Evolutionary conservation across 2,329 filamentous ascomycete species (phyloP).

Genomic region (Aciculosporium take): DNA sequence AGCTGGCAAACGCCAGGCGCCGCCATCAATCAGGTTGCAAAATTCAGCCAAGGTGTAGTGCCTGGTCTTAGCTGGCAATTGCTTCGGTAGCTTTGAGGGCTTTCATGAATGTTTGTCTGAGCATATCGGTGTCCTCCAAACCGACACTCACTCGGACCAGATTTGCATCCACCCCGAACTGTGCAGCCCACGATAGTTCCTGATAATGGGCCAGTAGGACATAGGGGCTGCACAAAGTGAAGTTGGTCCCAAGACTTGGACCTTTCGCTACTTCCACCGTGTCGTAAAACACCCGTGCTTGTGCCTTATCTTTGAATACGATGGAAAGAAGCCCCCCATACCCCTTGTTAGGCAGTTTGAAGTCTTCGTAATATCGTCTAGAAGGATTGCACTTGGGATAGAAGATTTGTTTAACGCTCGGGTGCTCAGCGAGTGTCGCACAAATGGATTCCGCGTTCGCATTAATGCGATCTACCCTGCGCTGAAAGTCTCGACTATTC

Average conservation of each 20-base stretch:
- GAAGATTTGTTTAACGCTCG: conserved; percentile 60
- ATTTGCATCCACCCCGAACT: conserved; percentile 67
- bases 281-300: conserved; percentile 76
- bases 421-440: conserved; percentile 47
- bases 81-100: conserved; percentile 49
- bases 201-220: conserved; percentile 81
- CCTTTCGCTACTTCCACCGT: conserved; percentile 79
- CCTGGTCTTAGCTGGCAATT: neutral
- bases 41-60: neutral
- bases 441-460: conserved; percentile 73
- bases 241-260: conserved; percentile 90
- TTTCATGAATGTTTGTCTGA: conserved; percentile 48
- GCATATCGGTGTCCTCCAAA: conserved; percentile 58
- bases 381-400: conserved; percentile 74
- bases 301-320: conserved; percentile 54
- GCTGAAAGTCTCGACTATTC: conserved; percentile 84
- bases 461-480: conserved; percentile 73
- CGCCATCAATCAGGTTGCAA: neutral
- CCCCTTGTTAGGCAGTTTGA: conserved; percentile 57
- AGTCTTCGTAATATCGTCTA: conserved; percentile 61
- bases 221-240: conserved; percentile 84
- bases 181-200: conserved; percentile 79
- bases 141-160: conserved; percentile 82
- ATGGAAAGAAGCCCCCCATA: conserved; percentile 85
- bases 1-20: neutral